A percentile compares a stretch with the other conserved stretches of the same genome.
These are phyloP conservation scores for Ailanthus altissimus DNA, from an alignment of 345 rosid species.

Conservation along the genomic window DNA sequence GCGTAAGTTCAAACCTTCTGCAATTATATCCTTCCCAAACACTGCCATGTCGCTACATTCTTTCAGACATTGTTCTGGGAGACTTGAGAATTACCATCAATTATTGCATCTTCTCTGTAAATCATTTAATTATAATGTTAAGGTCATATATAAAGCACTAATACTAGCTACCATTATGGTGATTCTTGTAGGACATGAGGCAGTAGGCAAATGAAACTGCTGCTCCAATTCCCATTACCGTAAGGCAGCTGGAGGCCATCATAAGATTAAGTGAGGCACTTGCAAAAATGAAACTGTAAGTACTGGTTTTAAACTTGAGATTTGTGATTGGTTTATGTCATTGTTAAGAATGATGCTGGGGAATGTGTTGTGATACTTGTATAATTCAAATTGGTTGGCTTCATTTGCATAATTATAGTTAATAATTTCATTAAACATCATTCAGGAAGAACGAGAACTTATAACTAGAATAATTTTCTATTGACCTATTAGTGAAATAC, in stretches of 20 bases:
- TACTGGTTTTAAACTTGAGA: constrained; percentile 19
- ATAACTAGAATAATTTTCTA: background rate
- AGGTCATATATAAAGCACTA: background rate
- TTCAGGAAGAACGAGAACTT: background rate
- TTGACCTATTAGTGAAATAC: background rate
- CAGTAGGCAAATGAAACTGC: constrained; percentile 90
- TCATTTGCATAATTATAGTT: background rate
- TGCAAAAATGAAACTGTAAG: constrained; percentile 95
- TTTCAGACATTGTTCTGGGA: background rate
- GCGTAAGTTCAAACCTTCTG: background rate
- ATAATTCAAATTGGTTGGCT: background rate
- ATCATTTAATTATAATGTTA: constrained; percentile 1
- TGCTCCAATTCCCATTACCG: constrained; percentile 84
- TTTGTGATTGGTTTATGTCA: background rate
- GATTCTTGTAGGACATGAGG: constrained; percentile 71
- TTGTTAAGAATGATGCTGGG: background rate
- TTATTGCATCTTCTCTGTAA: background rate
- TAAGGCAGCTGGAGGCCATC: constrained; percentile 95
- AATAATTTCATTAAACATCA: background rate
- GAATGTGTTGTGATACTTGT: background rate
- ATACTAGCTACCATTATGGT: constrained; percentile 8
- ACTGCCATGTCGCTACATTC: background rate
- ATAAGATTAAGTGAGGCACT: constrained; percentile 89
- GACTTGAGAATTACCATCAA: background rate
- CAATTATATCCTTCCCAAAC: background rate